These are phyloP conservation scores for Microcyclospora tardicrescens DNA, from an alignment of 2,329 filamentous ascomycete genomes.

Conservation along the genomic window DNA sequence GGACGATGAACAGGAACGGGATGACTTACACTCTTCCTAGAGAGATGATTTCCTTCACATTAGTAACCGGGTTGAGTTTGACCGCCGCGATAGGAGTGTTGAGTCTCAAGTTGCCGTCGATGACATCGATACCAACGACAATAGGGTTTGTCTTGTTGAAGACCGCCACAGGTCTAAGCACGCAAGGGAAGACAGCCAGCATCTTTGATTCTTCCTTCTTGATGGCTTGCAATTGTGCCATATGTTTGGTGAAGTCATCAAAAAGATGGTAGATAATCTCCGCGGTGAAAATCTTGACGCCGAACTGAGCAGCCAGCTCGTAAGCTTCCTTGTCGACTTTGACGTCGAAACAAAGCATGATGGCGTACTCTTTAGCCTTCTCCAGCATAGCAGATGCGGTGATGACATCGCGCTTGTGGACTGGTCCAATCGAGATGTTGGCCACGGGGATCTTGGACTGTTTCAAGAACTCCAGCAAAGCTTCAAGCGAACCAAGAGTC, in stretches of 20 bases:
- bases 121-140: constrained; percentile 85
- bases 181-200: constrained; percentile 91
- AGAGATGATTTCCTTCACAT: constrained; percentile 68
- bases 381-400: constrained; percentile 89
- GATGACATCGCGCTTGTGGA: constrained; percentile 97
- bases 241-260: constrained; percentile 90
- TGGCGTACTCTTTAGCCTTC: constrained; percentile 86
- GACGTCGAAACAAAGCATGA: constrained; percentile 99
- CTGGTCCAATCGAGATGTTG: constrained; percentile 92
- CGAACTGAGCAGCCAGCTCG: constrained; percentile 80
- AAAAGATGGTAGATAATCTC: constrained; percentile 99
- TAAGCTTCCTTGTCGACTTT: constrained; percentile 96
- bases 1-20: constrained; percentile 1
- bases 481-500: constrained; percentile 91
- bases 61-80: constrained; percentile 66
- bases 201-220: constrained; percentile 96
- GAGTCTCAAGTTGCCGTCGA: constrained; percentile 75
- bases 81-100: constrained; percentile 85
- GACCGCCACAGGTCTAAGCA: constrained; percentile 75
- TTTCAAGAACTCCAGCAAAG: constrained; percentile 88
- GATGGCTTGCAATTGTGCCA: constrained; percentile 72
- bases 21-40: constrained; percentile 81
- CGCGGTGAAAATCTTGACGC: constrained; percentile 94
- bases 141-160: constrained; percentile 99
- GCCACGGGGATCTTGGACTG: constrained; percentile 93